Evolutionary conservation across 352 stramenopile genomes (phyloP), one percentile per base, ranked within the genome.

Genomic region (Pythium monospermum): DNA sequence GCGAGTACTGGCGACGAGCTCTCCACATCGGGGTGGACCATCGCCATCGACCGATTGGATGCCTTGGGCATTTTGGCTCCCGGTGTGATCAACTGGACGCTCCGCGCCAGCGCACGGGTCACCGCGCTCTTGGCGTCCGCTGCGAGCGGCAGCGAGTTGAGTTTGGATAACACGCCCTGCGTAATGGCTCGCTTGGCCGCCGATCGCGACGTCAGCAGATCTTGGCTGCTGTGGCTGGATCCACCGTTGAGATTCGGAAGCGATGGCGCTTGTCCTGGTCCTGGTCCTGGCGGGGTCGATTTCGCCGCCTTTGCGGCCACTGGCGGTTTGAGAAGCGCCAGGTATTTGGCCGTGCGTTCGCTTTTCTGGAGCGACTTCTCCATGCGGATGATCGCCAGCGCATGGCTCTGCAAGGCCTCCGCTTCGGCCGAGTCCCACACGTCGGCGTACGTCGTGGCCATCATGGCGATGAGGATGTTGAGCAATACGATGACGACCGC

Each of bases 381-480:
- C 49, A 84, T 73, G 3, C 72, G 62, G 2, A 86, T 37, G 22
- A 86, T 79, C 1, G 66, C 69, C 22, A 77, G 61, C 6, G 75
- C 72, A 40, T 84, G 68, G 27, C 68, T 76, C 39, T 73, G 68
- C 16, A 86, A 54, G 22, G 75, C 73, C 47, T 86, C 73, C 19
- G 71, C 66, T 35, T 80, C 66, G 12, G 75, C 72, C n/a, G 72
- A 59, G 41, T 82, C 72, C 64, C 70, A 80, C 10, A 83, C 67
- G 33, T 83, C 65, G 11, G 64, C 60, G 49, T 84, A 83, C 23
- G 70, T 86, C 1, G 72, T 82, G 26, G 72, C 71, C 75, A 87
- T 87, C 73, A 84, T 84, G n/a, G 75, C 75, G 26, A 84, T 81
- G 26, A 86, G 66, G 36, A 86, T 81, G 45, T 84, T 86, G 43